A percentile compares a stretch with the other conserved stretches of the same genome.
Conservation (phyloP, 805 yeast genomes). For the Candida sphagnicola region DNA sequence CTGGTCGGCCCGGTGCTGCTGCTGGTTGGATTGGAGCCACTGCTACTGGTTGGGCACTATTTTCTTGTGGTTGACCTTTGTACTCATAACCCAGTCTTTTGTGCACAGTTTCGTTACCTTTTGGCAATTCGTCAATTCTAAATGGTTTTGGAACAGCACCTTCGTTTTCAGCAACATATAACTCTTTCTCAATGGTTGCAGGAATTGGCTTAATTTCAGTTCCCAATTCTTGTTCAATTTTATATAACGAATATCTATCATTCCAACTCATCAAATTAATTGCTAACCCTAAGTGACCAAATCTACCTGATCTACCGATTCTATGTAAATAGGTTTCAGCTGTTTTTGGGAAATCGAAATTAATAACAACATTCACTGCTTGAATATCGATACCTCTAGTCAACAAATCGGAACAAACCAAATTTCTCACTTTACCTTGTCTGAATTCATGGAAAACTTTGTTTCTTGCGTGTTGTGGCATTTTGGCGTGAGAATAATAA, state of each 20-base stretch:
- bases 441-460: conserved; percentile 98
- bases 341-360: conserved; percentile 96
- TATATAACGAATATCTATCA: conserved; percentile 88
- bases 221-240: conserved; percentile 95
- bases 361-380: conserved; percentile 96
- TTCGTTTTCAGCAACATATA: conserved; percentile 82
- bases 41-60: conserved; percentile 8
- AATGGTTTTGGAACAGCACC: conserved; percentile 84
- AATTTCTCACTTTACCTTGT: conserved; percentile 94
- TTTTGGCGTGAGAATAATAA: conserved; percentile 93
- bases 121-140: conserved; percentile 61
- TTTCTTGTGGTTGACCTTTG: conserved; percentile 40
- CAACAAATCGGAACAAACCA: conserved; percentile 93
- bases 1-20: too few relatives aligned
- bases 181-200: conserved; percentile 79
- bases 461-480: conserved; percentile 97
- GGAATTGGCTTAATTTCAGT: conserved; percentile 98
- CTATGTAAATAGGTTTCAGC: conserved; percentile 98
- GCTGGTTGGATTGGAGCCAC: conserved; percentile 8
- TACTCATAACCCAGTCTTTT: conserved; percentile 37
- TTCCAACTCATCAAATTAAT: conserved; percentile 96
- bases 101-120: conserved; percentile 32
- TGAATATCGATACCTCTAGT: conserved; percentile 99
- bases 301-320: conserved; percentile 98
- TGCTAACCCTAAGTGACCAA: conserved; percentile 97